Percentiles rank a stretch among this genome's conserved stretches.
Conservation (phyloP, 352 stramenopile species). For the Phytopythium litorale region DNA sequence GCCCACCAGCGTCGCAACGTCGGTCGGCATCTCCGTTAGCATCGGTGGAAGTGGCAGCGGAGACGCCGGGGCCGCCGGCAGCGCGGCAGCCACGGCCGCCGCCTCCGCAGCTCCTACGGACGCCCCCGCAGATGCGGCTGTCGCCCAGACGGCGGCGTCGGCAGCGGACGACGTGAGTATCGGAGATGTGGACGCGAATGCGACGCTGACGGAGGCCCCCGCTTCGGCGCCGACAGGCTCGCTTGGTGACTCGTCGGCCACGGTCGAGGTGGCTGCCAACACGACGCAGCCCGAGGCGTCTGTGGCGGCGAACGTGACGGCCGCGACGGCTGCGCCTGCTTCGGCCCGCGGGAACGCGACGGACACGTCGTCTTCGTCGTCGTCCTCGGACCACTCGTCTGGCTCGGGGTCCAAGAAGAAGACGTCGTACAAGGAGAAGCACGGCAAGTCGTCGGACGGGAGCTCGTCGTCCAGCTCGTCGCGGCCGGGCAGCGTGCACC, state of each 20-base stretch:
- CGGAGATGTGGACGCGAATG: background rate
- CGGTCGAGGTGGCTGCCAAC: background rate
- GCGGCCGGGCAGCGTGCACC: background rate
- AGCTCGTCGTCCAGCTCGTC: constrained; percentile 4
- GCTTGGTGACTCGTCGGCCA: background rate
- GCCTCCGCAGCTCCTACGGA: background rate
- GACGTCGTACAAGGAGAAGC: constrained; percentile 15
- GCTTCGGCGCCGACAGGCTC: background rate
- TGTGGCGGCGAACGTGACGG: background rate
- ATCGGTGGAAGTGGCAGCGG: background rate
- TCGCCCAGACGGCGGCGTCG: background rate
- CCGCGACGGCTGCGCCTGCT: background rate
- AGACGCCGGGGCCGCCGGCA: background rate
- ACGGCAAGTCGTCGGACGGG: constrained; percentile 6
- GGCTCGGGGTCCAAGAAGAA: constrained; percentile 11
- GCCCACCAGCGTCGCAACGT: background rate
- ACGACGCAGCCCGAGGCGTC: background rate
- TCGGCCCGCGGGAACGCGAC: background rate
- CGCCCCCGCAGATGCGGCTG: background rate
- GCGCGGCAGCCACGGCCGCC: background rate
- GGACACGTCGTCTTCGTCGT: background rate
- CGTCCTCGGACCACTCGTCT: constrained; percentile 12
- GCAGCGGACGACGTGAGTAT: background rate
- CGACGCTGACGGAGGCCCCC: background rate
- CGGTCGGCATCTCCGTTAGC: background rate